These are phyloP conservation scores for Colletotrichum melonis DNA, from an alignment of 2,329 filamentous ascomycete species.

Conservation along the genomic window DNA sequence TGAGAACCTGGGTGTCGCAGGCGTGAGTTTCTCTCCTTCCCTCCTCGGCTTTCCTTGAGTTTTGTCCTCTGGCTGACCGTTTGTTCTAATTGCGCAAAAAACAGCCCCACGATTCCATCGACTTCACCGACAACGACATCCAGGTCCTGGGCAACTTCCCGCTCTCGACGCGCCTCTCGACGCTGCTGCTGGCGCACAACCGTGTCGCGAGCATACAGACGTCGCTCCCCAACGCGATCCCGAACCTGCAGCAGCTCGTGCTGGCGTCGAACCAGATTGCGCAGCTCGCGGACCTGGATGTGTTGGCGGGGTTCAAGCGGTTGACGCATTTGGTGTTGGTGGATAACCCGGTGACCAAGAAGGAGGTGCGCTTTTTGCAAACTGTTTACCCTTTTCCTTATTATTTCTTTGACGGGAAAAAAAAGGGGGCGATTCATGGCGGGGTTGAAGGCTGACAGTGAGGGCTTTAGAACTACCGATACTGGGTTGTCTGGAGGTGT, in stretches of 20 bases:
- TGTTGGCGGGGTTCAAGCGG: slow-evolving; percentile 74
- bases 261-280: slow-evolving; percentile 84
- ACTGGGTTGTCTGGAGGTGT: slow-evolving; percentile 90
- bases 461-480: slow-evolving; percentile 80
- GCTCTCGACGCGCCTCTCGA: slow-evolving; percentile 86
- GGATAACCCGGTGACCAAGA: slow-evolving; percentile 91
- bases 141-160: slow-evolving; percentile 91
- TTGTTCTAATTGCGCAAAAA: neutral
- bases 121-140: slow-evolving; percentile 99
- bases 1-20: slow-evolving; percentile 96
- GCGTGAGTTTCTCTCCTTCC: slow-evolving; percentile 68
- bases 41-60: neutral
- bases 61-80: slow-evolving; percentile 18
- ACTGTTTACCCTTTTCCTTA: too few relatives aligned
- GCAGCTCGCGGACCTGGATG: slow-evolving; percentile 89
- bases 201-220: slow-evolving; percentile 85
- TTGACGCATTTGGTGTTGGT: slow-evolving; percentile 84
- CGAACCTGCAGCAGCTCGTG: slow-evolving; percentile 84
- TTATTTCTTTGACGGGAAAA: neutral
- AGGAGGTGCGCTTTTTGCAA: slow-evolving; percentile 74
- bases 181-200: slow-evolving; percentile 90
- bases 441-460: slow-evolving; percentile 10
- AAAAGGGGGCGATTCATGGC: neutral
- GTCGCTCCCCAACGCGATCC: slow-evolving; percentile 78
- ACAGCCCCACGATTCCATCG: slow-evolving; percentile 94